Base-by-base conservation (phyloP, 169 alveolate species). In the Toxoplasma gondii region DNA sequence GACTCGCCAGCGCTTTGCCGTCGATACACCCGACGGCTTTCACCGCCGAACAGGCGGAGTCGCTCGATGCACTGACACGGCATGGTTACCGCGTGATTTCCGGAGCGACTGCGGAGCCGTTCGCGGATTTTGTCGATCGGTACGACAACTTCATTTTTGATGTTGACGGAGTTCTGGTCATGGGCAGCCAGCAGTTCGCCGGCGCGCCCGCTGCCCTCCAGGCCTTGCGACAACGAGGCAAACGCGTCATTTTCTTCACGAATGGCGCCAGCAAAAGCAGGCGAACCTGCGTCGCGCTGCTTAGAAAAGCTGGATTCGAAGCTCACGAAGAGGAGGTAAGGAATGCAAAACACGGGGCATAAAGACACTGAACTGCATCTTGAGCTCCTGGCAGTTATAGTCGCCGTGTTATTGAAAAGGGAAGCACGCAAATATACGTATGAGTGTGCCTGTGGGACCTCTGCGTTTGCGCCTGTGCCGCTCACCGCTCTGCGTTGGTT, bases 81-180 rank as follows among this genome's bases (percentile, higher is more conserved):
- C 84, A 12, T 27, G 49, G 44, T 27, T 36, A 36, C 39, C 84
- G 39, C 45, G 49, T 36, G 44, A n/a, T 74, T 16, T 16, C 27
- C 31, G 39, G 43, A 44, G 0, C 38, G 27, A 44, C 84, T 17
- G 5, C 24, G 12, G 84, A 31, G 41, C 43, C 43, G 41, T 44
- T 74, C 39, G 49, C 22, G 84, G 64, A 82, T 38, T 82, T 82
- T 36, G 69, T 86, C 70, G 41, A 44, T 1, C 70, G 36, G 54
- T 88, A 88, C 39, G 81, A 53, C 49, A 64, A n/a, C 41, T 88
- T 88, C 83, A 7, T 88, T 24, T 58, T 88, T 22, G 92, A 88
- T 64, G 45, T 88, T 64, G 92, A 88, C 64, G 92, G 92, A 1
- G 92, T 88, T n/a, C 92, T 88, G 24, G 54, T 88, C 43, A 45